Conservation (phyloP, 768 basidiomycete genomes). For the Pisolithus sp. region DNA sequence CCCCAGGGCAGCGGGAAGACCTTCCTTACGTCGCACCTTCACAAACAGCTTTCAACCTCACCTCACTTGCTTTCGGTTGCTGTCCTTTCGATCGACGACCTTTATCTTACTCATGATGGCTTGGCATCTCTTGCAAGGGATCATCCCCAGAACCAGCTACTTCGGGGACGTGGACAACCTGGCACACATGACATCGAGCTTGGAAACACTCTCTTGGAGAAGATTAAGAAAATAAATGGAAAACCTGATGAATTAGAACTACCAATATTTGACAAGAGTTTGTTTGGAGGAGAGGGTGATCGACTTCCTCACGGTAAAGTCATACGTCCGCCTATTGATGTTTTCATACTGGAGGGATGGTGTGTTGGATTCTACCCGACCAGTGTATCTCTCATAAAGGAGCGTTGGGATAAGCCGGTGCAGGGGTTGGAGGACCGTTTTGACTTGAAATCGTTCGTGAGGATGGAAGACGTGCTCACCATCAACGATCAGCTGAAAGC, state of each 20-base stretch:
- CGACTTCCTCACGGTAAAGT: slow-evolving; percentile 42
- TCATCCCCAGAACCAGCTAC: slow-evolving; percentile 52
- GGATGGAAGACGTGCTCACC: slow-evolving; percentile 48
- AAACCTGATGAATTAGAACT: slow-evolving; percentile 35
- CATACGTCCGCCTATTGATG: slow-evolving; percentile 54
- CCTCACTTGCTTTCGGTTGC: slow-evolving; percentile 51
- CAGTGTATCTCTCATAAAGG: slow-evolving; percentile 40
- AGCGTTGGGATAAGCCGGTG: slow-evolving; percentile 39
- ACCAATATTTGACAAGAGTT: slow-evolving; percentile 85
- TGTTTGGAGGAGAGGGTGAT: slow-evolving; percentile 79
- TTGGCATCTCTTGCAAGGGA: slow-evolving; percentile 48
- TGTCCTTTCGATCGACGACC: slow-evolving; percentile 74
- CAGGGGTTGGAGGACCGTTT: slow-evolving; percentile 23
- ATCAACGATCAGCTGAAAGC: slow-evolving; percentile 56
- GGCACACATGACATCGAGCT: slow-evolving; percentile 85
- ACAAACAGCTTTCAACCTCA: slow-evolving; percentile 33
- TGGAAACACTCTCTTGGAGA: slow-evolving; percentile 45
- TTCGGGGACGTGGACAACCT: slow-evolving; percentile 84
- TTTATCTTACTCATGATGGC: slow-evolving; percentile 71
- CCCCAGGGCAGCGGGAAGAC: slow-evolving; percentile 96
- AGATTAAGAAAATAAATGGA: slow-evolving; percentile 41
- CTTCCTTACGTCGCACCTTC: slow-evolving; percentile 58
- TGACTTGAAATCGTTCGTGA: slow-evolving; percentile 31
- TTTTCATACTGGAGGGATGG: slow-evolving; percentile 96
- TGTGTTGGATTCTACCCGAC: slow-evolving; percentile 82